Evolutionary conservation across 1,284 basidiomycete species (phyloP).

Genomic region (Ustilago trichophora): DNA sequence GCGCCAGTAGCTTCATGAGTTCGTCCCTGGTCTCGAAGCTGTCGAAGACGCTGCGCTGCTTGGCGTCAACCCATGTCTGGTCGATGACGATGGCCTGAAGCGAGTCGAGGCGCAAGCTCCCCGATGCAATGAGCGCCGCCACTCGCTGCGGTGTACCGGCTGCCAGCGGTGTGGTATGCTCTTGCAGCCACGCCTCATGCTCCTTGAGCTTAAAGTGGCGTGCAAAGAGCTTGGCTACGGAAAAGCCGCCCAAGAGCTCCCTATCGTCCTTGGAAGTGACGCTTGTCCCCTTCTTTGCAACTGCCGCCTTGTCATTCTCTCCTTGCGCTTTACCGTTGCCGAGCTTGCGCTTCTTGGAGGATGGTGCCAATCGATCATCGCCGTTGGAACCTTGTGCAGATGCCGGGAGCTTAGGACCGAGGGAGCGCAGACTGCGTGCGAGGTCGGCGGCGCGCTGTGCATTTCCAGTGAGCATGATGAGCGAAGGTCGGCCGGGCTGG

Average conservation of each 20-base stretch:
- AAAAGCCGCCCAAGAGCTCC: slow-evolving; percentile 26
- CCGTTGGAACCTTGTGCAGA: slow-evolving; percentile 16
- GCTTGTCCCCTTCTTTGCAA: slow-evolving; percentile 10
- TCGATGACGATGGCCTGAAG: slow-evolving; percentile 52
- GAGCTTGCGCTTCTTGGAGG: slow-evolving; percentile 31
- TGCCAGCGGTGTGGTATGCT: slow-evolving; percentile 52
- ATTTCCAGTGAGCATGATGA: slow-evolving; percentile 59
- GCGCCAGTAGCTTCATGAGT: slow-evolving; percentile 46
- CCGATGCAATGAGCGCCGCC: slow-evolving; percentile 42
- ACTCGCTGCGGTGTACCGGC: slow-evolving; percentile 61
- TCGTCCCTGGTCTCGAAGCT: slow-evolving; percentile 60
- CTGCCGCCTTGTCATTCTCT: slow-evolving; percentile 5
- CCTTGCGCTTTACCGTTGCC: slow-evolving; percentile 7
- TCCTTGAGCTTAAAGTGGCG: slow-evolving; percentile 63
- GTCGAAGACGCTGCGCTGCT: slow-evolving; percentile 58
- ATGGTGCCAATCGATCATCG: slow-evolving; percentile 11
- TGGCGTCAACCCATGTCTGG: slow-evolving; percentile 58
- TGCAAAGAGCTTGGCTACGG: slow-evolving; percentile 63
- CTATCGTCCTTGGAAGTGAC: slow-evolving; percentile 14
- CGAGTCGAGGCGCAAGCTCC: slow-evolving; percentile 45
- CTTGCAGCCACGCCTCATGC: slow-evolving; percentile 54
- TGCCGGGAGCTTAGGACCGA: slow-evolving; percentile 29
- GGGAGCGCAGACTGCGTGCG: slow-evolving; percentile 39
- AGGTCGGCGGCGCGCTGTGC: slow-evolving; percentile 60
- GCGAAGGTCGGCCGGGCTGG: slow-evolving; percentile 34